These are phyloP conservation scores for Epichloe sp. DNA, from an alignment of 2,329 filamentous ascomycete species.

Conservation along the genomic window DNA sequence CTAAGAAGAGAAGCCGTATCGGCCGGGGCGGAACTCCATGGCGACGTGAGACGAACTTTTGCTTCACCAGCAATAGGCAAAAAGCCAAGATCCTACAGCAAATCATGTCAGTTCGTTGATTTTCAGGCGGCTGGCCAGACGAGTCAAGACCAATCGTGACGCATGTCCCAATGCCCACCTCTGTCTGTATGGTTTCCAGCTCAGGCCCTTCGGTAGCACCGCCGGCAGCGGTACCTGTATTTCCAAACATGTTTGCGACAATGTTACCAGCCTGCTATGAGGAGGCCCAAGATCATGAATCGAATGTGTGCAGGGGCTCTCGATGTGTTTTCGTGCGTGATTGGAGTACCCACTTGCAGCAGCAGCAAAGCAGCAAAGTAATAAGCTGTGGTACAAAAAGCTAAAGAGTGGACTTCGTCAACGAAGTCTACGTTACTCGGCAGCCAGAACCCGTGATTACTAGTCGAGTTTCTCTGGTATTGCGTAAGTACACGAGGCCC, in stretches of 20 bases:
- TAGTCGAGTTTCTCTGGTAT: not conserved
- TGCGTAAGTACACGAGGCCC: not conserved
- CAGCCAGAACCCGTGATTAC: not conserved
- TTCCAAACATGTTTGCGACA: conserved; percentile 44
- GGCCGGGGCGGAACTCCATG: conserved; percentile 66
- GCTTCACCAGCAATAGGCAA: conserved; percentile 65
- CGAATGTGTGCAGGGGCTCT: not conserved
- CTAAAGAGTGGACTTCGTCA: not conserved
- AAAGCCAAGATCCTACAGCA: conserved; percentile 58
- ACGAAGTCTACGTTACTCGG: too few relatives aligned
- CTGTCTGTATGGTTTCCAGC: conserved; percentile 67
- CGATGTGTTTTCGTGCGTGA: not conserved
- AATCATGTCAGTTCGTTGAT: not conserved
- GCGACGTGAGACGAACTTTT: conserved; percentile 66
- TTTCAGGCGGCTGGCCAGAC: not conserved
- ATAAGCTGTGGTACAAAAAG: not conserved
- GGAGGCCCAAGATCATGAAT: conserved; percentile 16
- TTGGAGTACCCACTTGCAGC: not conserved
- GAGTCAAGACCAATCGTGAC: not conserved
- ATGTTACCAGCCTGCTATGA: conserved; percentile 20
- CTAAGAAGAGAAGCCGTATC: conserved; percentile 72
- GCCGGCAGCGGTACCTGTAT: conserved; percentile 29
- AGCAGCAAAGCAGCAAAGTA: not conserved
- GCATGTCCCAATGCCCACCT: conserved; percentile 37
- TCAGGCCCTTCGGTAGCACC: conserved; percentile 43